Evolutionary conservation across 306 rosid species (phyloP).

Genomic region (Parietaria judaica): DNA sequence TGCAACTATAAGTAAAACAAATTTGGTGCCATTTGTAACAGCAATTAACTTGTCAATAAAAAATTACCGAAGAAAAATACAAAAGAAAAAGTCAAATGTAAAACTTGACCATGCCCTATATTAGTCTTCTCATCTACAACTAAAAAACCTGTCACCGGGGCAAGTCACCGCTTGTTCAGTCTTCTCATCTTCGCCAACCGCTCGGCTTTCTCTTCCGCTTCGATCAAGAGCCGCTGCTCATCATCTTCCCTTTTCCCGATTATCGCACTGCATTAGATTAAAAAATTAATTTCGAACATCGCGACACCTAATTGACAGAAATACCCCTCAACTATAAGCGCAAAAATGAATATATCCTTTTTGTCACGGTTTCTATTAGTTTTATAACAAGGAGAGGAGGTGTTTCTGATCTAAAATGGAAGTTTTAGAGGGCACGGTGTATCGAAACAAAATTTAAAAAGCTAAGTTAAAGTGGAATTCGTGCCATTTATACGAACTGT

Average conservation of each 20-base stretch:
- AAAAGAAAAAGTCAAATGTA: background rate
- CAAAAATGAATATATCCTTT: too few relatives aligned
- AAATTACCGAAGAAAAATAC: background rate
- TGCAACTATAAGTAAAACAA: background rate
- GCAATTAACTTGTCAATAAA: background rate
- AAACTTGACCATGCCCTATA: background rate
- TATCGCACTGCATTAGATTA: conserved; percentile 25
- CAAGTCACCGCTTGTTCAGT: conserved; percentile 43
- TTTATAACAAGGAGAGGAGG: too few relatives aligned
- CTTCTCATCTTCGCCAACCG: conserved; percentile 25
- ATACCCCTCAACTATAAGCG: too few relatives aligned
- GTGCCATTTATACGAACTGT: too few relatives aligned
- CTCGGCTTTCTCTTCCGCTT: conserved; percentile 45
- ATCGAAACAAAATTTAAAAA: too few relatives aligned
- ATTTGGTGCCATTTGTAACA: background rate
- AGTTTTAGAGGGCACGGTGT: too few relatives aligned
- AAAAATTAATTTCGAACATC: too few relatives aligned
- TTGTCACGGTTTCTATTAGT: too few relatives aligned
- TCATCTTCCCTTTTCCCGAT: conserved; percentile 62
- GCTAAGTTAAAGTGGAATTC: too few relatives aligned
- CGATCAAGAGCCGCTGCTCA: conserved; percentile 41
- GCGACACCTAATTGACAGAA: too few relatives aligned
- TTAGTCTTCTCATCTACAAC: too few relatives aligned
- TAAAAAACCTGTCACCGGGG: background rate
- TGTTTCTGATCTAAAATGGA: too few relatives aligned